Percentiles rank a stretch among this genome's conserved stretches.
phyloP scores from a whole-genome alignment of 768 basidiomycete genomes.

The Calocybe gangraenosa region DNA sequence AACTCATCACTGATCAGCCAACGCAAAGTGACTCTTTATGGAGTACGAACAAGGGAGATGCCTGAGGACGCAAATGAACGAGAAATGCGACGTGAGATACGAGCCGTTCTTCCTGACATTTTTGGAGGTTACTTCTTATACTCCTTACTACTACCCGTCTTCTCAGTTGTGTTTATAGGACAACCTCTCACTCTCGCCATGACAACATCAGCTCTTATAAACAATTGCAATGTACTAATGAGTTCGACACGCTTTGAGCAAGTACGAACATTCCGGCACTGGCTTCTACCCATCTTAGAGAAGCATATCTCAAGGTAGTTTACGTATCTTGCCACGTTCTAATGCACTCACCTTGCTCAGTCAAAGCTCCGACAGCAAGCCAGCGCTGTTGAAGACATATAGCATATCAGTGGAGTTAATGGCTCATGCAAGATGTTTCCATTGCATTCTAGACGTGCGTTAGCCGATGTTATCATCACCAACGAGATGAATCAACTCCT shows the following conservation, averaged over 20 bases:
- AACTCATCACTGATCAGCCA: conserved; percentile 61
- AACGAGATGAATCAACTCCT: not conserved
- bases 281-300: conserved; percentile 70
- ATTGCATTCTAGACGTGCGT: conserved; percentile 65
- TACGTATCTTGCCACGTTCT: conserved; percentile 21
- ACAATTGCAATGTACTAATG: conserved; percentile 42
- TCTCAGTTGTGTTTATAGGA: conserved; percentile 25
- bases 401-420: conserved; percentile 56
- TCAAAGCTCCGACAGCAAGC: conserved; percentile 22
- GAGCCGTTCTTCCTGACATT: conserved; percentile 57
- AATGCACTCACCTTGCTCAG: conserved; percentile 9
- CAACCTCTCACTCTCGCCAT: conserved; percentile 18
- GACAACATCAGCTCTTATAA: conserved; percentile 35
- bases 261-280: conserved; percentile 62
- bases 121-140: conserved; percentile 50
- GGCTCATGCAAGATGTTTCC: conserved; percentile 59
- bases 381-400: conserved; percentile 47
- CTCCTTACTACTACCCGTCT: conserved; percentile 2
- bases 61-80: conserved; percentile 70
- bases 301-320: conserved; percentile 43
- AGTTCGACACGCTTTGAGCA: conserved; percentile 70
- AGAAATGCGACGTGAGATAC: conserved; percentile 67
- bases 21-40: conserved; percentile 66
- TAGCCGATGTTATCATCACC: not conserved
- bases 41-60: conserved; percentile 61